Conservation (phyloP, 1,139 yeast species). For the Yamadazyma diddensiae region DNA sequence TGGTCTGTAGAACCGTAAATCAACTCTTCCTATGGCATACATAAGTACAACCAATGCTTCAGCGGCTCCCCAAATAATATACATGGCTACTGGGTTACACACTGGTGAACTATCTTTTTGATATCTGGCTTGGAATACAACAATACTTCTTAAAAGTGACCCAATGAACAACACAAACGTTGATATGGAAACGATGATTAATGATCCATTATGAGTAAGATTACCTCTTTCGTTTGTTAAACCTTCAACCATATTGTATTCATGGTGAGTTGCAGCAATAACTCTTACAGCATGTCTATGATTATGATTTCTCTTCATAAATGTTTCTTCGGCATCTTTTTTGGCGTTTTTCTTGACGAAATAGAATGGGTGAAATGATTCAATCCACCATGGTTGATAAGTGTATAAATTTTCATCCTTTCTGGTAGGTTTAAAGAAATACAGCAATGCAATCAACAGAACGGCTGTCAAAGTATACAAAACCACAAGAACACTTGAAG, state of each 20-base stretch:
- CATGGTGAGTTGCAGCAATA: slow-evolving; percentile 46
- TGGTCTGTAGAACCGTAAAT: slow-evolving; percentile 76
- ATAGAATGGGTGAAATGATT: slow-evolving; percentile 54
- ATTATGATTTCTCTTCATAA: slow-evolving; percentile 47
- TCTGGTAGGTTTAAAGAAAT: slow-evolving; percentile 52
- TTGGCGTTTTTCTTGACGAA: slow-evolving; percentile 51
- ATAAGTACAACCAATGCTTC: slow-evolving; percentile 56
- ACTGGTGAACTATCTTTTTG: slow-evolving; percentile 23
- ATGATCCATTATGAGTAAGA: slow-evolving; percentile 48
- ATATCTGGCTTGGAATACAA: slow-evolving; percentile 40
- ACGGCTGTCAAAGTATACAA: slow-evolving; percentile 58
- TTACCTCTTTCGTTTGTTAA: slow-evolving; percentile 43
- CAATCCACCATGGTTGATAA: slow-evolving; percentile 81
- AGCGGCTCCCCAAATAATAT: slow-evolving; percentile 59
- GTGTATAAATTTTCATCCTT: slow-evolving; percentile 55
- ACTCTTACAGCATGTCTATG: slow-evolving; percentile 52
- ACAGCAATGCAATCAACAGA: slow-evolving; percentile 49
- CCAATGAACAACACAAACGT: slow-evolving; percentile 56
- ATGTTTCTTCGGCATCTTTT: slow-evolving; percentile 48
- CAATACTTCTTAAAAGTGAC: slow-evolving; percentile 56
- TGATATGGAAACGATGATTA: slow-evolving; percentile 47
- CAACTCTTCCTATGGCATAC: slow-evolving; percentile 63
- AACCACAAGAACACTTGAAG: slow-evolving; percentile 55
- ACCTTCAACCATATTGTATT: slow-evolving; percentile 42
- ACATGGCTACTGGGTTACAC: slow-evolving; percentile 54